Evolutionary conservation across 2,329 filamentous ascomycete species (phyloP).

Genomic region (Simplicillium aogashimaense): DNA sequence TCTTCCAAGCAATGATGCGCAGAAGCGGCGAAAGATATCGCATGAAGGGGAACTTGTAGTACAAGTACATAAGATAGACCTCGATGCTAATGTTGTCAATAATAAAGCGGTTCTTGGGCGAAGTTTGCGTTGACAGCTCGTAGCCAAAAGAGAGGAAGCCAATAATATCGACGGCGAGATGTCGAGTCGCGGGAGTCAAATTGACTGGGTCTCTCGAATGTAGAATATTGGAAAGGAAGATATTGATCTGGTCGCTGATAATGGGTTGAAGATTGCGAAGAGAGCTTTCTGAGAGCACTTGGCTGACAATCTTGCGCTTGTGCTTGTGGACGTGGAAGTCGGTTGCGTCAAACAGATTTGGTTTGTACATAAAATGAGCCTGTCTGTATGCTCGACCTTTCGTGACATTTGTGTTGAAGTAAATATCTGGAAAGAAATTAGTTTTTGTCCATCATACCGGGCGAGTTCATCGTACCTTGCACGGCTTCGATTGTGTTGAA

Average conservation of each 20-base stretch:
- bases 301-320: slow-evolving; percentile 7
- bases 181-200: slow-evolving; percentile 6
- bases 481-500: slow-evolving; percentile 8
- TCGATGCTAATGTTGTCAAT: too few relatives aligned
- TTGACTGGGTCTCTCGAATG: slow-evolving; percentile 2
- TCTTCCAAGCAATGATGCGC: not conserved
- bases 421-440: slow-evolving; percentile 6
- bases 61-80: too few relatives aligned
- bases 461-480: slow-evolving; percentile 1
- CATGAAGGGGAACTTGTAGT: not conserved
- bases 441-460: too few relatives aligned
- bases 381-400: slow-evolving; percentile 4
- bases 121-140: too few relatives aligned
- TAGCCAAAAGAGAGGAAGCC: slow-evolving; percentile 1
- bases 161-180: slow-evolving; percentile 8
- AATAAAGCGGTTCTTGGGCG: too few relatives aligned
- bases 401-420: slow-evolving; percentile 4
- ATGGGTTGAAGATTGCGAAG: slow-evolving; percentile 8
- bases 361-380: slow-evolving; percentile 1
- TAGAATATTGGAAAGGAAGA: slow-evolving; percentile 7
- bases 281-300: slow-evolving; percentile 7
- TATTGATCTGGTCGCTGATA: slow-evolving; percentile 6
- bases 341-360: slow-evolving; percentile 4
- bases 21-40: not conserved
- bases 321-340: slow-evolving; percentile 6